A percentile compares a stretch with the other conserved stretches of the same genome.
phyloP scores from a whole-genome alignment of 306 rosid genomes.

The Vachellia collinsii region DNA sequence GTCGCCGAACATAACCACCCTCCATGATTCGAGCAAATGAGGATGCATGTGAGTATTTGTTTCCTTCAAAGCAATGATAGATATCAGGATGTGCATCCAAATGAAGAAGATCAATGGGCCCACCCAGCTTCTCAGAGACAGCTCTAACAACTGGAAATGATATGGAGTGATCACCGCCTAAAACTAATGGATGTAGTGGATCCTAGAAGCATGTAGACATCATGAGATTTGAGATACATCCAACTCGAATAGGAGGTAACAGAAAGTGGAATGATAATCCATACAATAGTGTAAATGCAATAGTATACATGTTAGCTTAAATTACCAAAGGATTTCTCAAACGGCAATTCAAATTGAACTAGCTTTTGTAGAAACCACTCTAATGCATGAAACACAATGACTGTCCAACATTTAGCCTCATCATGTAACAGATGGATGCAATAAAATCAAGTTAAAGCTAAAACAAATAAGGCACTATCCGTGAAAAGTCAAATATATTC shows the following conservation, averaged over 20 bases:
- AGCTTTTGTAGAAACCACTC: neutral
- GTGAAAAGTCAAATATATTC: neutral
- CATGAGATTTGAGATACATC: slow-evolving; percentile 20
- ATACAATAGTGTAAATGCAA: slow-evolving; percentile 3
- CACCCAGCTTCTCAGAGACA: slow-evolving; percentile 93
- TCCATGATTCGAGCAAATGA: slow-evolving; percentile 98
- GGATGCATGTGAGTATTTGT: slow-evolving; percentile 89
- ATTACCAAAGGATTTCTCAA: neutral
- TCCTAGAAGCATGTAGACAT: slow-evolving; percentile 49
- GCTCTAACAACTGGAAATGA: slow-evolving; percentile 91
- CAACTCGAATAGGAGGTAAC: slow-evolving; percentile 25
- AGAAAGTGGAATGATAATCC: slow-evolving; percentile 14
- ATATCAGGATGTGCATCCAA: slow-evolving; percentile 98
- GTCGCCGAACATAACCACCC: slow-evolving; percentile 90
- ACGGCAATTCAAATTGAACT: neutral
- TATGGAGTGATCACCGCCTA: slow-evolving; percentile 98
- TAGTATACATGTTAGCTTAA: slow-evolving; percentile 7
- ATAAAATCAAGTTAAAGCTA: slow-evolving; percentile 29
- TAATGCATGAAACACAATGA: slow-evolving; percentile 10
- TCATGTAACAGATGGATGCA: slow-evolving; percentile 3
- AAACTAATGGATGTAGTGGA: slow-evolving; percentile 86
- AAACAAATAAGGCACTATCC: neutral
- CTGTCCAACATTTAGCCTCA: slow-evolving; percentile 10
- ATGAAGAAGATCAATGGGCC: slow-evolving; percentile 91
- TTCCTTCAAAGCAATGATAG: slow-evolving; percentile 82